A percentile compares a stretch with the other conserved stretches of the same genome.
Conservation (phyloP, 805 yeast species). For the Sugiyamaella boreocaroliniensis region DNA sequence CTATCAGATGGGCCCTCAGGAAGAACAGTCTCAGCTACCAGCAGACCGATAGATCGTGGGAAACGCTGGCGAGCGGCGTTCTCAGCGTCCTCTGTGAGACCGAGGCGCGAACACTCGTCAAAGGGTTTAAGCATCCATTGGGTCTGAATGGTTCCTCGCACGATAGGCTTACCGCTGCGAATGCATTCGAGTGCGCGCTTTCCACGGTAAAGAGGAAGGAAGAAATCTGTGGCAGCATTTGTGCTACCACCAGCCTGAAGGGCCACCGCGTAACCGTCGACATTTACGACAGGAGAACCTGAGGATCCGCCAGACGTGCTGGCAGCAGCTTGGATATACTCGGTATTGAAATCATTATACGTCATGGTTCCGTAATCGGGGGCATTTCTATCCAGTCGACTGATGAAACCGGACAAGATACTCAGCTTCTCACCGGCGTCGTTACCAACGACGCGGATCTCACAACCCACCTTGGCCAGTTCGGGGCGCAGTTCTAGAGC, state of each 20-base stretch:
- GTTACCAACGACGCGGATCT: conserved; percentile 90
- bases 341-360: conserved; percentile 89
- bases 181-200: conserved; percentile 72
- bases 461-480: conserved; percentile 83
- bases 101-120: conserved; percentile 85
- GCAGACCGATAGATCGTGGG: conserved; percentile 70
- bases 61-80: conserved; percentile 56
- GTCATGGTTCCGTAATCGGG: conserved; percentile 87
- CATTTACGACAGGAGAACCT: conserved; percentile 93
- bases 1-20: conserved; percentile 83
- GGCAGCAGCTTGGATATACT: conserved; percentile 93
- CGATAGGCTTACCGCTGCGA: conserved; percentile 50
- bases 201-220: conserved; percentile 79
- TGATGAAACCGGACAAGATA: conserved; percentile 77
- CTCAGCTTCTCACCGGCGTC: conserved; percentile 94
- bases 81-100: conserved; percentile 71
- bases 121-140: conserved; percentile 84
- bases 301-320: conserved; percentile 93
- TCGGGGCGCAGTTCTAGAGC: conserved; percentile 71
- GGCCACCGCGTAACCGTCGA: conserved; percentile 82
- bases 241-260: conserved; percentile 91
- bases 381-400: conserved; percentile 83
- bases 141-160: conserved; percentile 88
- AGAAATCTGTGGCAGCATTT: conserved; percentile 89
- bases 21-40: conserved; percentile 74